Conservation (phyloP, 2,329 filamentous ascomycete genomes). For the Sclerotinia spermophila region DNA sequence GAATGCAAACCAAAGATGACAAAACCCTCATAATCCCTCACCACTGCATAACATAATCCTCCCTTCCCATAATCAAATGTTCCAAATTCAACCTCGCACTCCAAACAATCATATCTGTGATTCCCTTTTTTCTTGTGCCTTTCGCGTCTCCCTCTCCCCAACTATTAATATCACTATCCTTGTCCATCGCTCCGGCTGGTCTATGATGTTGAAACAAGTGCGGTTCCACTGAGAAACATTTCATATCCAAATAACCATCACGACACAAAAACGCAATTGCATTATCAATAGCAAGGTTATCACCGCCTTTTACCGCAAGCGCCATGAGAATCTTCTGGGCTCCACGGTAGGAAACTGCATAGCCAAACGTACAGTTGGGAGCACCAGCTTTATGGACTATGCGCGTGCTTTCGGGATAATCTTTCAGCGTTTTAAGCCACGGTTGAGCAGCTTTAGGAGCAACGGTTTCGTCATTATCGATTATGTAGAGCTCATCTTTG, state of each 20-base stretch:
- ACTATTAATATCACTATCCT: constrained; percentile 38
- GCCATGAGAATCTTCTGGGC: constrained; percentile 59
- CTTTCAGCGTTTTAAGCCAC: constrained; percentile 16
- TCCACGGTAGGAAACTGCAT: constrained; percentile 35
- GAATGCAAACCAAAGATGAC: too few relatives aligned
- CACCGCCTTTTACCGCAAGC: constrained; percentile 42
- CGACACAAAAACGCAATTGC: constrained; percentile 37
- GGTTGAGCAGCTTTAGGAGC: constrained; percentile 26
- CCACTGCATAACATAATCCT: not conserved
- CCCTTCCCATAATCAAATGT: constrained; percentile 32
- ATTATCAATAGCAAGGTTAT: constrained; percentile 36
- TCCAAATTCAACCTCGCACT: constrained; percentile 38
- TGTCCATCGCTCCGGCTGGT: constrained; percentile 32
- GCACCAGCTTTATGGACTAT: constrained; percentile 33
- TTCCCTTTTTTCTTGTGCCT: constrained; percentile 33
- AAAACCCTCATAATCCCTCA: not conserved
- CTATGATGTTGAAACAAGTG: constrained; percentile 39
- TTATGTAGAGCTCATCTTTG: constrained; percentile 25
- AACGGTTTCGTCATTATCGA: constrained; percentile 32
- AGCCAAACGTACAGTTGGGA: constrained; percentile 38
- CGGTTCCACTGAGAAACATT: constrained; percentile 39
- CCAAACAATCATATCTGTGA: constrained; percentile 39
- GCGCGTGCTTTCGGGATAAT: constrained; percentile 26
- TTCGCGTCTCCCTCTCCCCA: not conserved
- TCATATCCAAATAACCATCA: constrained; percentile 35